Evolutionary conservation across 768 basidiomycete genomes (phyloP).

Genomic region (Pleurotus sapidus): DNA sequence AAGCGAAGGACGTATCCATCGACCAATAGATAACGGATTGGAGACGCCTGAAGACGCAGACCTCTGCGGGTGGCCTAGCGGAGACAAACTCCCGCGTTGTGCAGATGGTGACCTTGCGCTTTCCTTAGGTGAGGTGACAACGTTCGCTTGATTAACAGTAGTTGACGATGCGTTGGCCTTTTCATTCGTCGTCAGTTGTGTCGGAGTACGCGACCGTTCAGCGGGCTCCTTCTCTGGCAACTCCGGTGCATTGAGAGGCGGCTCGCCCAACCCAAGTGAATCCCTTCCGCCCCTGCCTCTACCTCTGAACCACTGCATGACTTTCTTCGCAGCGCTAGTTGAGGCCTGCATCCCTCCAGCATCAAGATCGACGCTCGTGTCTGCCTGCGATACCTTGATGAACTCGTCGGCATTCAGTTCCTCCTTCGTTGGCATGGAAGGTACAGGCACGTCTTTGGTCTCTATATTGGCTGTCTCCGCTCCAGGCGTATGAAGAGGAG

Average conservation of each 20-base stretch:
- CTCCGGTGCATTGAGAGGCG: slow-evolving; percentile 17
- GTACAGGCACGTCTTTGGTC: slow-evolving; percentile 11
- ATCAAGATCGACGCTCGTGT: slow-evolving; percentile 29
- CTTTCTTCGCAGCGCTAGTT: slow-evolving; percentile 87
- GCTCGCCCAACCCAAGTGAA: slow-evolving; percentile 26
- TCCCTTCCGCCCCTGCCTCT: slow-evolving; percentile 52
- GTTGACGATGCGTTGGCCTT: slow-evolving; percentile 27
- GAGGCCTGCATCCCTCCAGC: slow-evolving; percentile 51
- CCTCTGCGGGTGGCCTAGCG: slow-evolving; percentile 36
- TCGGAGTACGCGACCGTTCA: slow-evolving; percentile 19
- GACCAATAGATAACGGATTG: slow-evolving; percentile 35
- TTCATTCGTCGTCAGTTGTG: slow-evolving; percentile 23
- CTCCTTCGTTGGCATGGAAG: neutral
- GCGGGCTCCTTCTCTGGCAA: slow-evolving; percentile 11
- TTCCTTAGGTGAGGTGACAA: slow-evolving; percentile 27
- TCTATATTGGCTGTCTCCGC: slow-evolving; percentile 22
- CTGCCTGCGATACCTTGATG: slow-evolving; percentile 15
- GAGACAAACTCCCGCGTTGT: slow-evolving; percentile 12
- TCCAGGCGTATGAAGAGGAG: slow-evolving; percentile 18
- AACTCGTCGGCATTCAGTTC: slow-evolving; percentile 16
- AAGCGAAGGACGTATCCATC: slow-evolving; percentile 25
- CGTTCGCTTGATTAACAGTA: slow-evolving; percentile 26
- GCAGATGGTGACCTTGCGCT: slow-evolving; percentile 34
- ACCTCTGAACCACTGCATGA: slow-evolving; percentile 98
- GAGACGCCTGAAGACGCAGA: slow-evolving; percentile 41